These are phyloP conservation scores for Sporothrix pseudoabietina DNA, from an alignment of 2,329 filamentous ascomycete genomes.

Conservation along the genomic window DNA sequence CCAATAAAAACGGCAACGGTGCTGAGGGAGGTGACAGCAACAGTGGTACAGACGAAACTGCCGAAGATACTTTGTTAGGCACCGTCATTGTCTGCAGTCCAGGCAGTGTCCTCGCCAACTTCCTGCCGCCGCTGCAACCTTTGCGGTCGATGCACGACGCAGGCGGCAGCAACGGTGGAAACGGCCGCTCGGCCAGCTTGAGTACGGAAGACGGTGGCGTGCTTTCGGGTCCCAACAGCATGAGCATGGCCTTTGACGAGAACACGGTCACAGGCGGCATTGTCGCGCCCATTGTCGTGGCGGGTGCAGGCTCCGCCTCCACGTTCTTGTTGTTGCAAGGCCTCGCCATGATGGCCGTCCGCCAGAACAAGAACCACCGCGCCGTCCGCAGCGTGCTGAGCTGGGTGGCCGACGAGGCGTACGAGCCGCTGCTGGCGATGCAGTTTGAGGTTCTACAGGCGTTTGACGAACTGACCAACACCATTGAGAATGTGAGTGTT, in stretches of 20 bases:
- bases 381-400: constrained; percentile 73
- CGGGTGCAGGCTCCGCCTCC: constrained; percentile 60
- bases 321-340: constrained; percentile 66
- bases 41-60: constrained; percentile 59
- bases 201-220: constrained; percentile 21
- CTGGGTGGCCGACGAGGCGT: constrained; percentile 74
- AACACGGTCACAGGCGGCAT: constrained; percentile 70
- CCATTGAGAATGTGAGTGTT: constrained; percentile 55
- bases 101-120: constrained; percentile 66
- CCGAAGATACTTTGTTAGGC: constrained; percentile 69
- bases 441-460: constrained; percentile 77
- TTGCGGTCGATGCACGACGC: constrained; percentile 29
- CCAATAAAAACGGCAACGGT: background rate
- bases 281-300: constrained; percentile 77
- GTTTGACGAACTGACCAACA: constrained; percentile 77
- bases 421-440: constrained; percentile 74
- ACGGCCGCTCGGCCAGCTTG: constrained; percentile 22
- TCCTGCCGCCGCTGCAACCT: constrained; percentile 68
- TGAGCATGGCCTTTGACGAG: background rate
- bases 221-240: background rate
- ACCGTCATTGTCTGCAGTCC: constrained; percentile 78
- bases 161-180: constrained; percentile 39
- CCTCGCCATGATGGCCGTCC: constrained; percentile 75
- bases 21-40: constrained; percentile 40
- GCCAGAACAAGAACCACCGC: constrained; percentile 79